A percentile compares a stretch with the other conserved stretches of the same genome.
Conservation (phyloP, 2,329 filamentous ascomycete species). For the Aspergillus pseudotamarii region DNA sequence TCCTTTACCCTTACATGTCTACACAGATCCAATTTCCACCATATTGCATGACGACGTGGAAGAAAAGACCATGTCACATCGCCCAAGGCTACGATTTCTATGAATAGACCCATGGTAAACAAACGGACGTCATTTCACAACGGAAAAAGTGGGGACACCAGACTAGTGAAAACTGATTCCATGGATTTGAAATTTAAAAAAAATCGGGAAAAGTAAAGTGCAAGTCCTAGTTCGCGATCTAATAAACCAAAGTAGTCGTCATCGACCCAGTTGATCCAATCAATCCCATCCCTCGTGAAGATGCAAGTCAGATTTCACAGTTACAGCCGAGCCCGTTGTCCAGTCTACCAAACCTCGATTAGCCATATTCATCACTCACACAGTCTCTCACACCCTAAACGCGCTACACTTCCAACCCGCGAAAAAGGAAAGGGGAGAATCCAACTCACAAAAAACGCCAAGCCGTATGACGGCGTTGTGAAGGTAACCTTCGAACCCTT, state of each 20-base stretch:
- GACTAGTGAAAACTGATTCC: not conserved
- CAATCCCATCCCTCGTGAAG: not conserved
- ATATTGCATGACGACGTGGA: not conserved
- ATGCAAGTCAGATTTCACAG: not conserved
- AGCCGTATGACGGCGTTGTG: slow-evolving; percentile 60
- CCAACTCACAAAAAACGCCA: slow-evolving; percentile 58
- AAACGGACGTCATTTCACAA: not conserved
- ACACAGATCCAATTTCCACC: not conserved
- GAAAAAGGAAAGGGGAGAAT: not conserved
- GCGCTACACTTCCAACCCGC: not conserved
- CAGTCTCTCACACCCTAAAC: not conserved
- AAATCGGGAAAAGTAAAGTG: not conserved
- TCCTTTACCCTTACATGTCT: not conserved
- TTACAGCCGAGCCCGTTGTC: slow-evolving; percentile 33
- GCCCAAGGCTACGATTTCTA: not conserved
- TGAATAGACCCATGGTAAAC: not conserved
- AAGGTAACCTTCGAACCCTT: slow-evolving; percentile 69
- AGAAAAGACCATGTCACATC: not conserved
- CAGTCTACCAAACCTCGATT: slow-evolving; percentile 25
- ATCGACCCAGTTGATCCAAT: not conserved
- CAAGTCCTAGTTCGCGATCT: not conserved
- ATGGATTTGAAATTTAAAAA: not conserved
- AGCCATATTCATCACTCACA: slow-evolving; percentile 1
- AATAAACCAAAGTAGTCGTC: not conserved
- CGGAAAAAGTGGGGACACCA: not conserved